Evolutionary conservation across 768 basidiomycete species (phyloP).

Genomic region (Russula abietina): DNA sequence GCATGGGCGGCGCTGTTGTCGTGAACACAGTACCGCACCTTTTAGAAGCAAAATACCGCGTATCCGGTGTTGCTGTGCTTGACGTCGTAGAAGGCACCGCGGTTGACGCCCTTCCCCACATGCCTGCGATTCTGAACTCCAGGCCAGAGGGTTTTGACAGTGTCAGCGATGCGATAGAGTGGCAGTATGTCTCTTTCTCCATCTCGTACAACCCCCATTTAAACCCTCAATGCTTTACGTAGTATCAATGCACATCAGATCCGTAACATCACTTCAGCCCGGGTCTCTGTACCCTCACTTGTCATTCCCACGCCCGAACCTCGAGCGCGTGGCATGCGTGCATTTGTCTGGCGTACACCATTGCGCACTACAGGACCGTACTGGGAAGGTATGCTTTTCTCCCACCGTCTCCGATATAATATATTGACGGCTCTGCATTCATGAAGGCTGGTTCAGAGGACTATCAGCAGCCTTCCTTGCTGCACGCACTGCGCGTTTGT

Average conservation of each 20-base stretch:
- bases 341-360: conserved; percentile 77
- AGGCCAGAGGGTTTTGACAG: conserved; percentile 83
- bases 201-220: not conserved
- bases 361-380: conserved; percentile 79
- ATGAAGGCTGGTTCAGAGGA: conserved; percentile 82
- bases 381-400: conserved; percentile 65
- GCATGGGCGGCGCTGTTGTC: conserved; percentile 92
- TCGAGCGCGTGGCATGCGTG: conserved; percentile 33
- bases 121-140: conserved; percentile 81
- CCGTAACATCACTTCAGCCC: conserved; percentile 72
- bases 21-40: conserved; percentile 63
- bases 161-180: conserved; percentile 81
- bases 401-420: not conserved
- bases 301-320: conserved; percentile 43
- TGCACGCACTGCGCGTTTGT: conserved; percentile 72
- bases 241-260: conserved; percentile 81
- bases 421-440: not conserved
- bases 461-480: conserved; percentile 76
- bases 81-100: conserved; percentile 94
- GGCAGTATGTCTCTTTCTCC: conserved; percentile 67
- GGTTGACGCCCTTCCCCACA: conserved; percentile 85
- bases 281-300: conserved; percentile 82
- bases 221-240: not conserved
- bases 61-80: conserved; percentile 74
- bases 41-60: conserved; percentile 57